Conservation (phyloP, 1,284 basidiomycete species). For the Abortiporus biennis region DNA sequence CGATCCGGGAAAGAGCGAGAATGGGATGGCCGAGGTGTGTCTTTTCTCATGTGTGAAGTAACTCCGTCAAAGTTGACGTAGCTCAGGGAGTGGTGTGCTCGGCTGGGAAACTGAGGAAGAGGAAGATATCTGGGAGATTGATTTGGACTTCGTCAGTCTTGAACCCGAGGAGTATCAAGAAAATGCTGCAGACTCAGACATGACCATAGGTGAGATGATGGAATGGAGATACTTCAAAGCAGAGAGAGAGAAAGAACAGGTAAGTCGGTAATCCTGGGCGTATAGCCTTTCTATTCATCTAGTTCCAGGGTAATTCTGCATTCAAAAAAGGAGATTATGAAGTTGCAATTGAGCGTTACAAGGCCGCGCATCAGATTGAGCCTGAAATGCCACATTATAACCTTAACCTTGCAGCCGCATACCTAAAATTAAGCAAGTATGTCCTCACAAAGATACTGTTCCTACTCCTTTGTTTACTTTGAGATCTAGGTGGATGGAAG, state of each 20-base stretch:
- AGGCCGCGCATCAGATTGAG: conserved; percentile 52
- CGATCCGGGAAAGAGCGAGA: conserved; percentile 57
- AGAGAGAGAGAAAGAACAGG: conserved; percentile 62
- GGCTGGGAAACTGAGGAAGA: conserved; percentile 68
- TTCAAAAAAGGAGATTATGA: conserved; percentile 55
- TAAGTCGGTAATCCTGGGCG: no score
- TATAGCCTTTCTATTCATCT: conserved; percentile 7
- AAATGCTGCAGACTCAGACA: conserved; percentile 32
- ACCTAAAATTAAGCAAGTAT: conserved; percentile 59
- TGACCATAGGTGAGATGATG: conserved; percentile 65
- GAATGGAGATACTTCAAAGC: conserved; percentile 63
- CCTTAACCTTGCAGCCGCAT: conserved; percentile 63
- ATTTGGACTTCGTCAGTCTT: conserved; percentile 50
- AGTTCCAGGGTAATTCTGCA: conserved; percentile 61
- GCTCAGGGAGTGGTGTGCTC: conserved; percentile 46
- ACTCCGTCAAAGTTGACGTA: not conserved
- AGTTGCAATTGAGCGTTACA: conserved; percentile 49
- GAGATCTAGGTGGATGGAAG: conserved; percentile 54
- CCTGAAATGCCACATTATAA: conserved; percentile 67
- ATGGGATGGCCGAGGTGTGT: conserved; percentile 59
- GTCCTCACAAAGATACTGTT: conserved; percentile 17
- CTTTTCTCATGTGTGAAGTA: not conserved
- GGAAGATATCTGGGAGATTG: conserved; percentile 67
- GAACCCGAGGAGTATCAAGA: conserved; percentile 41
- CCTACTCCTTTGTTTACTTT: not conserved